Evolutionary conservation across 106 monocot species (phyloP), one percentile per base, ranked within the genome.

Genomic region (Dactylorhiza incarnata): DNA sequence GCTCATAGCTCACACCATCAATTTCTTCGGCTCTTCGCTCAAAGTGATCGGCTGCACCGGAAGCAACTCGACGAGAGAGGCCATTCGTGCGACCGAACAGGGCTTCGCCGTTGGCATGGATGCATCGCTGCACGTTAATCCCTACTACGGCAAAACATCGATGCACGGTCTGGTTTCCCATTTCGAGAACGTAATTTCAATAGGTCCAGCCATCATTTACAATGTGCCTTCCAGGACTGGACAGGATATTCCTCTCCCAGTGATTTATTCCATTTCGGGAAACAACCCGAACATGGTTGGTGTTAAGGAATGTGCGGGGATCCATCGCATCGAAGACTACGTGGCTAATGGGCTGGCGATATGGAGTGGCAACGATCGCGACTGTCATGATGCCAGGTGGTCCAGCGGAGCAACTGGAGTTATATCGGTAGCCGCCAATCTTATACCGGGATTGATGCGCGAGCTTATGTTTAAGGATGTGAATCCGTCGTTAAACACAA

Each of bases 21-120:
- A 86, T 78, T 92, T 86, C 85, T 95, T 95, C 78, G 95, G 95
- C 3, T 23, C 81, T 44, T 82, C 78, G 53, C 78, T 95, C 54
- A 95, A 92, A 82, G 90, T 95, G n/a, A 86, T 95, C n/a, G 95
- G 95, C 16, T 92, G 92, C 81, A 85, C 95, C 2, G 92, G 95
- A 48, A 95, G 95, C 81, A 95, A 95, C 70, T 92, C 88, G n/a
- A 92, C 95, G 43, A 83, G 86, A 73, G 92, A 95, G 69, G 86
- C 95, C 20, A 83, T 88, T 53, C 92, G 82, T 66, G 92, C 95
- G 61, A 75, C 86, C 0, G 95, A 92, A 52, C 95, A 95, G 58
- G 95, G 95, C 50, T 95, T 95, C 71, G 92, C 95, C 47, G 95
- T 92, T 5, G 92, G 92, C 56, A 95, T 95, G 92, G 88, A 92